These are phyloP conservation scores for Picea sitchensis DNA, from an alignment of 75 land plant species.

Conservation along the genomic window DNA sequence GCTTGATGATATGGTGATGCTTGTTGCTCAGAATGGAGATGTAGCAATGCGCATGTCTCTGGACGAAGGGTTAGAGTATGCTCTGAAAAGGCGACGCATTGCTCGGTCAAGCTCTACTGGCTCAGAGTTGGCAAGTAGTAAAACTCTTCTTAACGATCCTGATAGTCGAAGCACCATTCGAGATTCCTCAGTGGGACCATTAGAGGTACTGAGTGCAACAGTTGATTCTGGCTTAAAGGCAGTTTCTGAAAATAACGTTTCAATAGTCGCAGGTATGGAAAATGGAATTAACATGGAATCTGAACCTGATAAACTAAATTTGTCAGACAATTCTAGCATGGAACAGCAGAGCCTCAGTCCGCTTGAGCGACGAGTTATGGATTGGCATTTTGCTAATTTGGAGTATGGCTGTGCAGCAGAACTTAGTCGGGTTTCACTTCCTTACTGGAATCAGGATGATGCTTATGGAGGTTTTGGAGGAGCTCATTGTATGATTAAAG, in stretches of 20 bases:
- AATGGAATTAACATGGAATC: conserved; percentile 2
- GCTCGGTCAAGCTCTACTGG: conserved; percentile 5
- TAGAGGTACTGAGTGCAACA: not conserved
- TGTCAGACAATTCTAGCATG: not conserved
- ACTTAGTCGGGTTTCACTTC: conserved; percentile 85
- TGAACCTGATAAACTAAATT: not conserved
- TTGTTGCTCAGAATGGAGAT: conserved; percentile 90
- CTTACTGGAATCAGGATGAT: conserved; percentile 99
- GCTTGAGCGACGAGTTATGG: conserved; percentile 92
- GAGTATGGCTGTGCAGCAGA: conserved; percentile 98
- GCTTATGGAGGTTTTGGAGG: conserved; percentile 98
- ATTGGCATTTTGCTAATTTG: conserved; percentile 96
- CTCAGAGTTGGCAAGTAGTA: not conserved
- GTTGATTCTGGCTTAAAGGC: conserved; percentile 13
- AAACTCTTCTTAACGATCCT: not conserved
- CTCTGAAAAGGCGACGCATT: conserved; percentile 54
- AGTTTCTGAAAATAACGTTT: conserved; percentile 8
- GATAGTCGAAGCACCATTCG: not conserved
- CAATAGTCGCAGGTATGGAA: conserved; percentile 10
- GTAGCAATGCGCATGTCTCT: conserved; percentile 83
- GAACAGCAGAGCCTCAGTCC: conserved; percentile 51
- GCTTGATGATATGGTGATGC: conserved; percentile 81
- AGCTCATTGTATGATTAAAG: conserved; percentile 99
- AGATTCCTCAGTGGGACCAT: conserved; percentile 8
- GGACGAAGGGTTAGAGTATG: conserved; percentile 93